Evolutionary conservation across 805 yeast species (phyloP), one percentile per base, ranked within the genome.

Genomic region (Cyberlindnera subsufficiens): DNA sequence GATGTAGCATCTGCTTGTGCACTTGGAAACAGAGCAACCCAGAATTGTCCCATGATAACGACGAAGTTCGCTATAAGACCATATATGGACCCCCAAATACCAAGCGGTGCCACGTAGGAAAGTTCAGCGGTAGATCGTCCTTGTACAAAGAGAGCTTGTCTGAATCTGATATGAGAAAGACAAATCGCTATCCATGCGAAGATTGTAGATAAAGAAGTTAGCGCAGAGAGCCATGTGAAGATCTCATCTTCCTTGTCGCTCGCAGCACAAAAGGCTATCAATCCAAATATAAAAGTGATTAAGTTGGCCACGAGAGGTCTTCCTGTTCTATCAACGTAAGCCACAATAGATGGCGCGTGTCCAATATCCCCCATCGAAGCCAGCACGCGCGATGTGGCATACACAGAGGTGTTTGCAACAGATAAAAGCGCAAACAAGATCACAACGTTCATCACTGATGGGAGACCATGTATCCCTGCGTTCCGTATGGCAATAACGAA

Each of bases 11-110:
- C 68, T 40, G 83, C 77, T 6, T 61, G 37, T 9, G 47, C 69
- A 10, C 78, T 78, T 40, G 95, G 95, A 71, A 71, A 86, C 32
- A 84, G 65, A 5, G 93, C 90, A 43, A 82, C 71, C 87, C 90
- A 86, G 69, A 87, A 85, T 65, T 85, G 90, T 20, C 89, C 86
- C 47, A 77, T 67, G 45, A 88, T 67, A 49, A 86, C 79, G 44
- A 82, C 61, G 30, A 72, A 34, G 58, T 79, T 80, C 55, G 87
- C 64, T 15, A 65, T 44, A 14, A 76, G 55, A 39, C 93, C 93
- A 58, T 74, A 74, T 45, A 59, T 60, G 0, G 95, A 81, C 36
- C 95, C 95, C 51, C 58, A 65, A 27, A 80, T 61, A 50, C 96
- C 96, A 31, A 74, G 67, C 43, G 79, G 82, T 5, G 95, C 73